phyloP scores from a whole-genome alignment of 1,284 basidiomycete genomes.

The Pterulicium gracile region DNA sequence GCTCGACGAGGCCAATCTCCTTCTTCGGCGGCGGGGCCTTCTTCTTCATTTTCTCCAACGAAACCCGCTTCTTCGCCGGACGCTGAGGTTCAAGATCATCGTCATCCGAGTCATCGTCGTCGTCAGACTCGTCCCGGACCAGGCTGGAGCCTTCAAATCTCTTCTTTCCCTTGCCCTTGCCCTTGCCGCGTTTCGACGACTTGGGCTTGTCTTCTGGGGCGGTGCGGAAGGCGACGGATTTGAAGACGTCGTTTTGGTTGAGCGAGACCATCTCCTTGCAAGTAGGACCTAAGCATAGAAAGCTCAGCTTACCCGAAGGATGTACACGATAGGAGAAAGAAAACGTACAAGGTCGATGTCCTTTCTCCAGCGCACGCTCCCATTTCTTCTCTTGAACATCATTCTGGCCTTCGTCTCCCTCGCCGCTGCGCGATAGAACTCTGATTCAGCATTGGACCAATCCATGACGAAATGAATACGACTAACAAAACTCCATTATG shows the following conservation, averaged over 20 bases:
- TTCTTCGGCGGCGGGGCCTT: constrained; percentile 9
- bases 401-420: constrained; percentile 44
- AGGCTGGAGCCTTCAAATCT: constrained; percentile 15
- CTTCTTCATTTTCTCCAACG: constrained; percentile 8
- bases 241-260: constrained; percentile 36
- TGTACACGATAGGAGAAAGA: not conserved
- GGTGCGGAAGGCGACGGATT: constrained; percentile 45
- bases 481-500: constrained; percentile 51
- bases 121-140: not conserved
- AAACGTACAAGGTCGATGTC: constrained; percentile 40
- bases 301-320: not conserved
- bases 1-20: constrained; percentile 17
- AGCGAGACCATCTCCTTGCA: constrained; percentile 50
- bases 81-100: not conserved
- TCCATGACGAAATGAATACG: not conserved
- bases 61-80: constrained; percentile 9
- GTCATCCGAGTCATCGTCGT: not conserved
- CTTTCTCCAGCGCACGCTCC: constrained; percentile 43
- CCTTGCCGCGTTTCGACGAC: constrained; percentile 6
- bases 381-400: constrained; percentile 40
- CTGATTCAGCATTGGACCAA: not conserved
- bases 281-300: constrained; percentile 31
- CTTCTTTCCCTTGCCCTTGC: constrained; percentile 22
- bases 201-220: constrained; percentile 9
- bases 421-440: constrained; percentile 25